Conservation (phyloP, 2,329 filamentous ascomycete species). For the Fusarium odoratissimum region DNA sequence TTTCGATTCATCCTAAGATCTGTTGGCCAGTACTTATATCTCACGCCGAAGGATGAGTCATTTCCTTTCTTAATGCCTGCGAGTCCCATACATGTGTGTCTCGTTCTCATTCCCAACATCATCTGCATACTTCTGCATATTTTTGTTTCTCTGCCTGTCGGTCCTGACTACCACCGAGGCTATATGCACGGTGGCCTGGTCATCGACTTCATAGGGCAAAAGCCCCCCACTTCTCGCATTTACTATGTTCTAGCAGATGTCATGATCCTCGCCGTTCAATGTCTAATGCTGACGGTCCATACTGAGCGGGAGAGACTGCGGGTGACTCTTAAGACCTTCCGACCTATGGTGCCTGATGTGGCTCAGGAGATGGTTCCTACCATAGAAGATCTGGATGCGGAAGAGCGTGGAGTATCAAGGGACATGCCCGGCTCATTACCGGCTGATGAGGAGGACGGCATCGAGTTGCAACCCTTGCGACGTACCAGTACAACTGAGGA, state of each 20-base stretch:
- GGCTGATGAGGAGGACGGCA: slow-evolving; percentile 54
- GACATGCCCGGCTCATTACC: slow-evolving; percentile 51
- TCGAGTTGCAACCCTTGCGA: slow-evolving; percentile 58
- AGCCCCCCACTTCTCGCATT: slow-evolving; percentile 67
- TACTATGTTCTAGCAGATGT: slow-evolving; percentile 68
- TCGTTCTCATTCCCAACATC: slow-evolving; percentile 68
- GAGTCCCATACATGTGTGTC: slow-evolving; percentile 66
- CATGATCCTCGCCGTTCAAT: slow-evolving; percentile 67
- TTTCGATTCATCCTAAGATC: slow-evolving; percentile 70
- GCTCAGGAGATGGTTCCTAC: slow-evolving; percentile 47
- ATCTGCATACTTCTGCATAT: slow-evolving; percentile 71
- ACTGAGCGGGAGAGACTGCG: slow-evolving; percentile 69
- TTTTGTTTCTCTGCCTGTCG: slow-evolving; percentile 64
- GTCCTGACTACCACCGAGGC: slow-evolving; percentile 70
- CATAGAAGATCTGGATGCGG: slow-evolving; percentile 65
- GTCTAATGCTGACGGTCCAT: slow-evolving; percentile 72
- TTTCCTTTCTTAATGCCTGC: slow-evolving; percentile 67
- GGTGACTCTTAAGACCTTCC: slow-evolving; percentile 57
- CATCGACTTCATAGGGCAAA: slow-evolving; percentile 76
- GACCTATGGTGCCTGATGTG: slow-evolving; percentile 48
- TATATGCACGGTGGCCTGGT: slow-evolving; percentile 76
- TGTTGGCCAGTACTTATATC: slow-evolving; percentile 70
- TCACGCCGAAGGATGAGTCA: slow-evolving; percentile 70
- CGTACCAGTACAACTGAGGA: slow-evolving; percentile 41
- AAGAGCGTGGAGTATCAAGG: slow-evolving; percentile 64